phyloP scores from a whole-genome alignment of 2,329 filamentous ascomycete genomes.

The Clonostachys rosea region DNA sequence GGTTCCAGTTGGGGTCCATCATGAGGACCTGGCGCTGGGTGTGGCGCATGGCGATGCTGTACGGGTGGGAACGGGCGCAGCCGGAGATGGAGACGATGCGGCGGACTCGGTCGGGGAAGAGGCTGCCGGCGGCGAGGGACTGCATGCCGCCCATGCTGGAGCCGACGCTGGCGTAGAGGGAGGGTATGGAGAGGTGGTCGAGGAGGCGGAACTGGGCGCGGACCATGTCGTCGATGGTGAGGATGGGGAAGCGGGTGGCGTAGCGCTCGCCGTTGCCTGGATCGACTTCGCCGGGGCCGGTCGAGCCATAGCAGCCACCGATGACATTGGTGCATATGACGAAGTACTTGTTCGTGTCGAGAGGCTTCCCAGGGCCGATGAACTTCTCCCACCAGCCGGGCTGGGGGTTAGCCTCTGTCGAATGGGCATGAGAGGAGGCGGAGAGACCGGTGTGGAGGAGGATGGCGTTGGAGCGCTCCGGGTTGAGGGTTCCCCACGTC shows the following conservation, averaged over 20 bases:
- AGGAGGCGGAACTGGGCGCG: slow-evolving; percentile 88
- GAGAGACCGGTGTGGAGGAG: slow-evolving; percentile 91
- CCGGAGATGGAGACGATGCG: slow-evolving; percentile 87
- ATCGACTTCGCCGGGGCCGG: slow-evolving; percentile 82
- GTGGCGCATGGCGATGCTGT: slow-evolving; percentile 98
- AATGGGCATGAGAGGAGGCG: slow-evolving; percentile 95
- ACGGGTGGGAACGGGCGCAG: slow-evolving; percentile 91
- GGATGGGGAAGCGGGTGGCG: slow-evolving; percentile 89
- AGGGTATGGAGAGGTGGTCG: slow-evolving; percentile 70
- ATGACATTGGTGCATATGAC: slow-evolving; percentile 96
- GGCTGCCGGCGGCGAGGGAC: slow-evolving; percentile 77
- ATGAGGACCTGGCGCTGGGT: slow-evolving; percentile 96
- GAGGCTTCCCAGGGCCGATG: slow-evolving; percentile 78
- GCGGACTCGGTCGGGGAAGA: slow-evolving; percentile 78
- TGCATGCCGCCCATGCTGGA: slow-evolving; percentile 99
- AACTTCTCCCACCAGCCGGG: slow-evolving; percentile 99
- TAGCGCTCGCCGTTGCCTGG: slow-evolving; percentile 85
- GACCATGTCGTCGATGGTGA: slow-evolving; percentile 98
- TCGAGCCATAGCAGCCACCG: slow-evolving; percentile 93
- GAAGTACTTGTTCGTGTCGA: slow-evolving; percentile 90
- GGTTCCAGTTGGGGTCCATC: slow-evolving; percentile 97
- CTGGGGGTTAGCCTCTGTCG: slow-evolving; percentile 79
- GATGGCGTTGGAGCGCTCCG: slow-evolving; percentile 80
- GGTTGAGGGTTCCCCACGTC: slow-evolving; percentile 80
- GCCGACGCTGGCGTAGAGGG: slow-evolving; percentile 87